phyloP scores from a whole-genome alignment of 1,284 basidiomycete species.

The Ganoderma resinaceum region DNA sequence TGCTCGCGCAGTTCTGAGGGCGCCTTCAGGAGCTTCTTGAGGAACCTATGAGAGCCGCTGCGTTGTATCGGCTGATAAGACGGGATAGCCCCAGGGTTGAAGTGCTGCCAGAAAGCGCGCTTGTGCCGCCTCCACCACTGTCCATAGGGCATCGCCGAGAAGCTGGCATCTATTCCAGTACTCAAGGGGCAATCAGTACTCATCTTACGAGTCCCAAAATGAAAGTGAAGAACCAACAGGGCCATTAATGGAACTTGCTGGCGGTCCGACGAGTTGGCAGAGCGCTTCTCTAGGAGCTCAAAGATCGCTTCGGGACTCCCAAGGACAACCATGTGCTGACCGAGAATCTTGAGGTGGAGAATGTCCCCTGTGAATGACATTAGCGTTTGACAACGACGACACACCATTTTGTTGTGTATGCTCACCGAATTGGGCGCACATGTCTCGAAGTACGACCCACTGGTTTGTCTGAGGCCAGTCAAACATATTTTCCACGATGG shows the following conservation, averaged over 20 bases:
- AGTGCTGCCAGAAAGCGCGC: constrained; percentile 22
- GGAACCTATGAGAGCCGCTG: not conserved
- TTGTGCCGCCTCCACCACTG: constrained; percentile 19
- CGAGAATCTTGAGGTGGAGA: constrained; percentile 4
- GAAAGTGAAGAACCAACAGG: not conserved
- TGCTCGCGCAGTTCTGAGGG: constrained; percentile 2
- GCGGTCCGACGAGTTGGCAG: constrained; percentile 5
- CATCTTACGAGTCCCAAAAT: not conserved
- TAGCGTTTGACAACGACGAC: not conserved
- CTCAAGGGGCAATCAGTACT: not conserved
- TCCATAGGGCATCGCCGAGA: constrained; percentile 17
- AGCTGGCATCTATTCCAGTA: constrained; percentile 5
- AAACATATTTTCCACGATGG: constrained; percentile 7
- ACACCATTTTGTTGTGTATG: not conserved
- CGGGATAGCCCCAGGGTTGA: constrained; percentile 7
- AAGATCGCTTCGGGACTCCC: not conserved
- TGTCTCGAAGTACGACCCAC: constrained; percentile 7
- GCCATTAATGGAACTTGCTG: not conserved
- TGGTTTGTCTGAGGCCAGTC: constrained; percentile 6
- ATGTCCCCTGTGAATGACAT: not conserved
- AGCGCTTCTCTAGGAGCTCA: not conserved
- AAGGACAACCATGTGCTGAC: not conserved
- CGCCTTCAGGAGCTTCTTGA: constrained; percentile 3
- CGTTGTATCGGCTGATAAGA: constrained; percentile 11
- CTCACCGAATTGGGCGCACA: constrained; percentile 11